Percentiles rank a stretch among this genome's conserved stretches.
Conservation (phyloP, 768 basidiomycete species). For the Lepiota subincarnata region DNA sequence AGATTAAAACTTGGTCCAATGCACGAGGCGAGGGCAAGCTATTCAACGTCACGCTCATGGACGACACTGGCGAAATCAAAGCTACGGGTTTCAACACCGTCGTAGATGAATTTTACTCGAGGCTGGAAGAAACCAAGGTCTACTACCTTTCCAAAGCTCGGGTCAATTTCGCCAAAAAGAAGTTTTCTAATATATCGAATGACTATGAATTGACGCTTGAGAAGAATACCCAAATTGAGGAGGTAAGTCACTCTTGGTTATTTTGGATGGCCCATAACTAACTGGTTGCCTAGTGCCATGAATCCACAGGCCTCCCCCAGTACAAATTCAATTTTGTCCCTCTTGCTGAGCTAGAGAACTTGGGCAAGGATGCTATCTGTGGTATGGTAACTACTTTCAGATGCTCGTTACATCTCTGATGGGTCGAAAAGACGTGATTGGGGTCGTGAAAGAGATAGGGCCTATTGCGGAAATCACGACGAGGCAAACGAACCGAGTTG, state of each 20-base stretch:
- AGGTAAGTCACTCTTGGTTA: slow-evolving; percentile 41
- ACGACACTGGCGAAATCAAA: slow-evolving; percentile 89
- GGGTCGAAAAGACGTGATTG: slow-evolving; percentile 78
- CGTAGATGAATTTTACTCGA: slow-evolving; percentile 80
- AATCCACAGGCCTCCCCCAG: slow-evolving; percentile 69
- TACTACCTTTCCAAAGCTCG: slow-evolving; percentile 89
- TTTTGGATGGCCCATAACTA: neutral
- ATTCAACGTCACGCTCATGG: slow-evolving; percentile 91
- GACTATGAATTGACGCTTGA: slow-evolving; percentile 94
- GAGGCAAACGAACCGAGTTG: slow-evolving; percentile 68
- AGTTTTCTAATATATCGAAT: slow-evolving; percentile 85
- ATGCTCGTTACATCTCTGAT: slow-evolving; percentile 11
- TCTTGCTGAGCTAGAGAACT: slow-evolving; percentile 55
- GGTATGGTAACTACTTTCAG: slow-evolving; percentile 47
- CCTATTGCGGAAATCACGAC: slow-evolving; percentile 69
- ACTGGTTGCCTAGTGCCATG: slow-evolving; percentile 60
- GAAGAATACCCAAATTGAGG: slow-evolving; percentile 77
- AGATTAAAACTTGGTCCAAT: slow-evolving; percentile 89
- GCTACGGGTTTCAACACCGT: slow-evolving; percentile 88
- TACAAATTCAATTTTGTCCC: slow-evolving; percentile 81
- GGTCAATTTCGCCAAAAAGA: slow-evolving; percentile 95
- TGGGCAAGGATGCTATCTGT: slow-evolving; percentile 77
- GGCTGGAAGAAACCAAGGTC: slow-evolving; percentile 86
- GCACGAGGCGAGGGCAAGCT: slow-evolving; percentile 89
- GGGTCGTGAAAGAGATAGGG: slow-evolving; percentile 74